Evolutionary conservation across 2,329 filamentous ascomycete genomes (phyloP).

Genomic region (Rhinocladiella similis): DNA sequence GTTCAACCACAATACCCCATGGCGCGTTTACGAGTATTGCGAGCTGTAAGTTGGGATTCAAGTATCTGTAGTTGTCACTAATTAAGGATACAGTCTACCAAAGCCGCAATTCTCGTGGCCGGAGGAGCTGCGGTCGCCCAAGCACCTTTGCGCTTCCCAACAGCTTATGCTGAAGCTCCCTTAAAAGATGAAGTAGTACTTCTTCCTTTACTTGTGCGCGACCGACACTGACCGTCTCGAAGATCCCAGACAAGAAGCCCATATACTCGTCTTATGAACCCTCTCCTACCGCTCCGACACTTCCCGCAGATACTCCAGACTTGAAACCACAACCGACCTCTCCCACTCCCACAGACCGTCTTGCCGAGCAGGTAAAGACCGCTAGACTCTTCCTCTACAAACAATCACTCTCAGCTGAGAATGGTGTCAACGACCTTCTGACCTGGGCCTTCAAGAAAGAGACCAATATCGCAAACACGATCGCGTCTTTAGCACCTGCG

Average conservation of each 20-base stretch:
- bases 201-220: not conserved
- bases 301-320: constrained; percentile 18
- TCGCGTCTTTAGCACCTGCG: constrained; percentile 84
- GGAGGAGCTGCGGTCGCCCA: constrained; percentile 24
- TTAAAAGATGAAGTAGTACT: constrained; percentile 35
- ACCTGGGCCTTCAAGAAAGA: constrained; percentile 81
- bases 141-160: constrained; percentile 38
- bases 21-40: constrained; percentile 21
- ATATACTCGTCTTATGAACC: constrained; percentile 39
- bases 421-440: constrained; percentile 78
- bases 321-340: constrained; percentile 27
- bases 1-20: constrained; percentile 11
- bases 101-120: constrained; percentile 22
- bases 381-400: constrained; percentile 78
- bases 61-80: not conserved
- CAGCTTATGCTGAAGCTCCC: constrained; percentile 45
- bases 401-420: constrained; percentile 73
- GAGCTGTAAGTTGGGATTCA: constrained; percentile 18
- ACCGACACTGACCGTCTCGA: constrained; percentile 16
- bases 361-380: constrained; percentile 77
- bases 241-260: constrained; percentile 38
- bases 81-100: constrained; percentile 13
- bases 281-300: constrained; percentile 12
- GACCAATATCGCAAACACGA: constrained; percentile 82
- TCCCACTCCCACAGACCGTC: constrained; percentile 84